phyloP scores from a whole-genome alignment of 2,329 filamentous ascomycete species.

The Claviceps sp. region DNA sequence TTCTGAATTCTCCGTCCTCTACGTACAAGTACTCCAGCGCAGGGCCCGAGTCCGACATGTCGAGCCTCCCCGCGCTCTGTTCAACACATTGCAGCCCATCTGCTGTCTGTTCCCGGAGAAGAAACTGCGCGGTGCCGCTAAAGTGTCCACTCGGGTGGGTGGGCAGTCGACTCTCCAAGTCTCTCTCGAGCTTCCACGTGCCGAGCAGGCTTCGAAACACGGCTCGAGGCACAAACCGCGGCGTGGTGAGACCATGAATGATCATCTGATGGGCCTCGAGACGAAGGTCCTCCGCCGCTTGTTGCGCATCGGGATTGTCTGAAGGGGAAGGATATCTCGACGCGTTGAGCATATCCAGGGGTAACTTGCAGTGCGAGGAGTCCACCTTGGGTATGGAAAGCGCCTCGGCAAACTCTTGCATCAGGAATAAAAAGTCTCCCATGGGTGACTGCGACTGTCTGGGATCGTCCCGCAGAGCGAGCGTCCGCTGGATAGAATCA shows the following conservation, averaged over 20 bases:
- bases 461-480: conserved; percentile 37
- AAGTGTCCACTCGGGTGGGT: conserved; percentile 53
- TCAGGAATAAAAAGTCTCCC: conserved; percentile 65
- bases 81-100: conserved; percentile 31
- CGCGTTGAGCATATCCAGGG: conserved; percentile 43
- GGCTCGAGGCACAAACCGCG: conserved; percentile 46
- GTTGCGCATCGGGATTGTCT: conserved; percentile 22
- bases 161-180: conserved; percentile 38
- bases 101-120: conserved; percentile 44
- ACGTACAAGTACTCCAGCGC: conserved; percentile 54
- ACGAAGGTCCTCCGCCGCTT: conserved; percentile 29
- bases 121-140: conserved; percentile 50
- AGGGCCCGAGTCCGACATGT: conserved; percentile 12
- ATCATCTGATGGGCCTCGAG: conserved; percentile 31
- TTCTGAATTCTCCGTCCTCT: conserved; percentile 52
- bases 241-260: conserved; percentile 26
- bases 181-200: conserved; percentile 49
- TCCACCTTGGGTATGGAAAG: conserved; percentile 34
- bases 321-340: conserved; percentile 34
- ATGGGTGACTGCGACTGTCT: conserved; percentile 62
- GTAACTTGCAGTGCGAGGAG: conserved; percentile 25
- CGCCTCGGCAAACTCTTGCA: conserved; percentile 54
- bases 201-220: conserved; percentile 61
- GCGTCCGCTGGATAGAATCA: conserved; percentile 30
- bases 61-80: background rate